These are phyloP conservation scores for Pachysandra terminalis DNA, from an alignment of 164 flowering plant species.

Conservation along the genomic window DNA sequence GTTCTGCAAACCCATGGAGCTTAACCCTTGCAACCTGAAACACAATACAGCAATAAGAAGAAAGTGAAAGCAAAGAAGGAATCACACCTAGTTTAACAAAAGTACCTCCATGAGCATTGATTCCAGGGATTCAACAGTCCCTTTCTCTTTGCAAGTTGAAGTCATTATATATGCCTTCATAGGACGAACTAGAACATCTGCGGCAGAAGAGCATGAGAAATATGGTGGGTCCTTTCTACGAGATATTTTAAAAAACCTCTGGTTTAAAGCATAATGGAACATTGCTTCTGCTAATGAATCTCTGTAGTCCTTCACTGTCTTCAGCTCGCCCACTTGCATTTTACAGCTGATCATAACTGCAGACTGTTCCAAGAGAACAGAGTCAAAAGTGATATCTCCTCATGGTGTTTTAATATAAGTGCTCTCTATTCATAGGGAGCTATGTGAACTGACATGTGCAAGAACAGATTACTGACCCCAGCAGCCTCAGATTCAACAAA, in stretches of 20 bases:
- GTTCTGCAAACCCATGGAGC: constrained; percentile 89
- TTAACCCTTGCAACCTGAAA: constrained; percentile 81
- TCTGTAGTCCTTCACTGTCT: constrained; percentile 81
- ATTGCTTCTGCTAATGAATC: constrained; percentile 77
- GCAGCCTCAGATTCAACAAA: constrained; percentile 94
- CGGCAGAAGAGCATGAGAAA: constrained; percentile 83
- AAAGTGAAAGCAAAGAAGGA: not conserved
- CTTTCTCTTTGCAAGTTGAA: constrained; percentile 84
- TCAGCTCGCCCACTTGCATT: constrained; percentile 67
- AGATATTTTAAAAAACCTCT: constrained; percentile 81
- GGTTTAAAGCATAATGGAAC: constrained; percentile 87
- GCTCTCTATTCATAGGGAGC: not conserved
- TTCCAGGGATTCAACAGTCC: constrained; percentile 74
- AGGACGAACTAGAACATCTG: constrained; percentile 74
- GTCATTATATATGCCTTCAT: constrained; percentile 79
- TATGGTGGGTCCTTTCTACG: constrained; percentile 85
- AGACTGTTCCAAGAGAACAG: constrained; percentile 45
- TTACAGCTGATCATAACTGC: constrained; percentile 94
- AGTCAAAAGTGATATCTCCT: not conserved
- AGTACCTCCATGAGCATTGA: constrained; percentile 86
- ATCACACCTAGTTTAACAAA: constrained; percentile 9
- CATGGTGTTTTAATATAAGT: not conserved
- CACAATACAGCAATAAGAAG: constrained; percentile 6
- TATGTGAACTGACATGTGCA: constrained; percentile 1
- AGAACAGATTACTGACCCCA: constrained; percentile 59